Base-by-base conservation (phyloP, 2,329 filamentous ascomycete genomes). In the Neodidymelliopsis sp. region DNA sequence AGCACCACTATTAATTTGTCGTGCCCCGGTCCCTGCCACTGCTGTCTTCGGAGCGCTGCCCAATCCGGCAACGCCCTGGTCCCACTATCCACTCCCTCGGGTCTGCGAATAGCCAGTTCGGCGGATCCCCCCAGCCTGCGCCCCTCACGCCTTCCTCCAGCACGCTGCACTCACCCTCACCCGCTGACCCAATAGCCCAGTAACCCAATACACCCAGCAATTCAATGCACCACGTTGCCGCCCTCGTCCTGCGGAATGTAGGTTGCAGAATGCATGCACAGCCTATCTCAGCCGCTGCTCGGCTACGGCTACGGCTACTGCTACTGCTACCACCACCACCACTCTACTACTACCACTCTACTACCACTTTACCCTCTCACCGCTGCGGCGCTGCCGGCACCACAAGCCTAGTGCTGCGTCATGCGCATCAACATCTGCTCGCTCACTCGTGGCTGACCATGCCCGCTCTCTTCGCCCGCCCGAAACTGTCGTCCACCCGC, bases 11-110 rank as follows among this genome's bases (percentile, higher is more conserved):
- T 59, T 59, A 56, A 60, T 57, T 55, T 55, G 51, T 25, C 38
- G 10, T 23, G n/a, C 37, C 53, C 55, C 47, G 55, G 46, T 54
- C 57, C 60, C 54, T 56, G 54, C 34, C 55, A 45, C 39, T 42
- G 40, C 39, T 44, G 48, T 25, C 33, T 49, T 60, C 57, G 57
- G 54, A 56, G 56, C 57, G 54, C 48, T 33, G 19, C 54, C 54
- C 33, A 48, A 46, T 23, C 19, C 7, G 40, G 60, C 22, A 18
- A 49, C 48, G 55, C 18, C 22, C 13, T 34, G 37, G 42, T 63
- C 54, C 63, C 63, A 50, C 49, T 44, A 55, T 47, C 63, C 62
- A 54, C 13, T 25, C 34, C 41, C 36, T 56, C 61, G 58, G 62
- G 43, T 28, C 44, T 45, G 28, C 37, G 44, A 56, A 43, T 40